Percentiles rank a stretch among this genome's conserved stretches.
Conservation (phyloP, 2,329 filamentous ascomycete species). For the Alternaria burnsii region DNA sequence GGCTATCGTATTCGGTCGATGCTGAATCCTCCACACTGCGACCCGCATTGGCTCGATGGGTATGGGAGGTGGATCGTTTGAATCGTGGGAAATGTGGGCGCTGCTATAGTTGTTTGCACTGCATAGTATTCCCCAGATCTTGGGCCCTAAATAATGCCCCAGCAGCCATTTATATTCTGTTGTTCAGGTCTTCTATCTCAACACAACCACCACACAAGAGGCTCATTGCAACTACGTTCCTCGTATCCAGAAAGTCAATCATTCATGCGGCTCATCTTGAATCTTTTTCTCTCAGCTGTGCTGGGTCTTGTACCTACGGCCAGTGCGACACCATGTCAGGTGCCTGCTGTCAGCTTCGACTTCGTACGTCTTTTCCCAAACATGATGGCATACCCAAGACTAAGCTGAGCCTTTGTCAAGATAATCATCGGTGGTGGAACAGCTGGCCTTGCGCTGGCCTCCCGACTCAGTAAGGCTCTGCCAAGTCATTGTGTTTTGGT, state of each 20-base stretch:
- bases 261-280: background rate
- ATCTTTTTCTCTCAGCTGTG: background rate
- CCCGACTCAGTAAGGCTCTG: slow-evolving; percentile 38
- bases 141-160: background rate
- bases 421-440: slow-evolving; percentile 30
- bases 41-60: background rate
- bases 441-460: slow-evolving; percentile 30
- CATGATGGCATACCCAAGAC: background rate
- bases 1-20: background rate
- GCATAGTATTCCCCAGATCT: background rate
- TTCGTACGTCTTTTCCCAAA: slow-evolving; percentile 1
- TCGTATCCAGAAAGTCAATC: background rate
- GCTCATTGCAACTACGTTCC: too few species aligned
- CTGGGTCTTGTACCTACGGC: background rate
- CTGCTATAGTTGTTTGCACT: background rate
- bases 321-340: background rate
- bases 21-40: background rate
- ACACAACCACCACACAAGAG: background rate
- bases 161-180: background rate
- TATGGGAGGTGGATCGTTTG: background rate
- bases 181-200: background rate
- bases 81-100: background rate
- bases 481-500: slow-evolving; percentile 26
- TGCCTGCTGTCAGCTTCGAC: background rate
- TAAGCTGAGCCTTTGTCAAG: slow-evolving; percentile 7